Base-by-base conservation (phyloP, 257 asterid species). In the Leonotis leonurus region DNA sequence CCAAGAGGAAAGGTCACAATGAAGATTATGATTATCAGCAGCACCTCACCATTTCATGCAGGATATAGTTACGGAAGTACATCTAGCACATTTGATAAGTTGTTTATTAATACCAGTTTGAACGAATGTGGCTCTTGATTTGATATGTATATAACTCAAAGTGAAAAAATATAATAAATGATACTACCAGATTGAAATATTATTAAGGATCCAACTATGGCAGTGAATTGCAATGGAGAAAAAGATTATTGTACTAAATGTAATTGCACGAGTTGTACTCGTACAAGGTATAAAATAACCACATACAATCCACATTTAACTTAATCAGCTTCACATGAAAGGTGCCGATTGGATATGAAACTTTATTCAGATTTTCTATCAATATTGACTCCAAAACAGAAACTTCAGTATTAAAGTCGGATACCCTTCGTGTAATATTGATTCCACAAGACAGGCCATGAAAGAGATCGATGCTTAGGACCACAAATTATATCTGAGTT, bases 41-140 rank as follows among this genome's bases (percentile, higher is more conserved):
- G 62, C 68, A 72, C 57, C 71, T 58, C 33, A 62, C 44, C 68
- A 72, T 54, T 71, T 58, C 33, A 62, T 37, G 27, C 49, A 61
- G 7, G 30, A 56, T 29, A 68, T 53, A 67, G 55, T 48, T 40
- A 45, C 30, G 26, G 44, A 25, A 65, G 50, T 18, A 60, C 35
- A 51, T 41, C 12, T 44, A 24, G 62, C 29, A 59, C 14, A 20
- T 16, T 16, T 41, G 27, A 36, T 13, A 54, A 27, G 54, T 37
- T 60, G 24, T 52, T 48, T 17, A 18, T 8, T 12, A 17, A 58
- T 51, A 43, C 51, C 43, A 43, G 18, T 36, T 16, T 52, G 60
- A 44, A 16, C 8, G 13, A 44, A 44, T 1, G 24, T 58, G 46
- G 64, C 27, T 63, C 54, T 68, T 61, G 35, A 37, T 54, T 54